Base-by-base conservation (phyloP, 805 yeast species). In the Maudiozyma saulgeensis region DNA sequence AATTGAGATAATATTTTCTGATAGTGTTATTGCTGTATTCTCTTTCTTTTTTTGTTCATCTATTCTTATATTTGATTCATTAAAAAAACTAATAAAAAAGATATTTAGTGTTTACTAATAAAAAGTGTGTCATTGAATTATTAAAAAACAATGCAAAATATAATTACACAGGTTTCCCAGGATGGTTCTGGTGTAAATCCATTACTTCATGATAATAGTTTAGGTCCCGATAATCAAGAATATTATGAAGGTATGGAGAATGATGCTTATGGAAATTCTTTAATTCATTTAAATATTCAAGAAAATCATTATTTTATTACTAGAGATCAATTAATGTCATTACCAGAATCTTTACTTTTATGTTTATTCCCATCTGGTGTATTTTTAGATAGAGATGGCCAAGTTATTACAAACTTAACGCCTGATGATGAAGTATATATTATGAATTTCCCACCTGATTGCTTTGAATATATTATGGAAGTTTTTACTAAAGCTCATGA, bases 281-380 rank as follows among this genome's bases (percentile, higher is more conserved):
- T 80, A 52, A 86, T 91, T 49, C 82, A 79, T 60, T 73, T 91
- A 68, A 82, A 87, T 60, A 76, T 91, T 48, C 78, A 96, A 45
- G 96, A 95, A 18, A 68, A 68, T 16, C 69, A 74, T 53, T 88
- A 90, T 66, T 79, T 80, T 45, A 82, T 93, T 44, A 81, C 95
- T 5, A 75, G 96, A 53, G 95, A 87, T 58, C 96, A 88, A 63
- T 75, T 93, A 56, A 83, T 90, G 87, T 81, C 88, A 47, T 71
- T 93, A 32, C 99, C 99, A 0, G 99, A 93, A 63, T 81, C 90
- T 52, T 80, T 93, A 23, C 70, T 93, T 50, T 76, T 90, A 48
- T 87, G 96, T 58, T 70, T 93, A 21, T 87, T 88, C 61, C 96
- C 96, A 15, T 87, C 86, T 56, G 96, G 97, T 41, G 95, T 88